These are phyloP conservation scores for Conidiobolus incongruus DNA, from an alignment of 371 early-diverging fungal species.

Conservation along the genomic window DNA sequence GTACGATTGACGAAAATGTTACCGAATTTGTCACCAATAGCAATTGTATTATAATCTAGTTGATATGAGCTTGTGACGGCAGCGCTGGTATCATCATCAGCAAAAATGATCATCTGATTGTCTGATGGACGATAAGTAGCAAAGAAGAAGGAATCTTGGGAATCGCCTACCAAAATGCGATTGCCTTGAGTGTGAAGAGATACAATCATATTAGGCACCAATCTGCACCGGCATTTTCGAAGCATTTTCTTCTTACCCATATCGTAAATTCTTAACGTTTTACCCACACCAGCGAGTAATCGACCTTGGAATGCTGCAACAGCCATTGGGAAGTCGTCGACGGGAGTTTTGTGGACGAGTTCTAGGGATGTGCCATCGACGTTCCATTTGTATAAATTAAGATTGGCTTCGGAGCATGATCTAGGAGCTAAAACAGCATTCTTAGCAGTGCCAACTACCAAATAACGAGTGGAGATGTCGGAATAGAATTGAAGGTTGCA, in stretches of 20 bases:
- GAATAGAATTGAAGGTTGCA: slow-evolving; percentile 40
- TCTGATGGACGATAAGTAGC: slow-evolving; percentile 44
- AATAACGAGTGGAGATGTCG: slow-evolving; percentile 25
- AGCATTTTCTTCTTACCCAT: slow-evolving; percentile 79
- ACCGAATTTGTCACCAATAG: slow-evolving; percentile 91
- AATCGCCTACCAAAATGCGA: slow-evolving; percentile 66
- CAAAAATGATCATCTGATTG: slow-evolving; percentile 67
- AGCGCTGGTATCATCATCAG: slow-evolving; percentile 84
- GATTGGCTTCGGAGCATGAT: slow-evolving; percentile 35
- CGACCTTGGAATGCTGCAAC: slow-evolving; percentile 73
- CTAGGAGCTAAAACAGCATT: slow-evolving; percentile 48
- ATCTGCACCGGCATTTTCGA: slow-evolving; percentile 55
- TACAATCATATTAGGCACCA: slow-evolving; percentile 50
- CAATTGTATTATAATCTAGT: slow-evolving; percentile 85
- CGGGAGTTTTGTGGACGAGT: slow-evolving; percentile 55
- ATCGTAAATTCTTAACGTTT: slow-evolving; percentile 73
- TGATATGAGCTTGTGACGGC: slow-evolving; percentile 56
- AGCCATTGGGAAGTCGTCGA: slow-evolving; percentile 72
- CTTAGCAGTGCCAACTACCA: slow-evolving; percentile 72
- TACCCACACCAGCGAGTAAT: slow-evolving; percentile 72
- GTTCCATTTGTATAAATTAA: slow-evolving; percentile 50
- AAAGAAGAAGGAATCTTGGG: slow-evolving; percentile 71
- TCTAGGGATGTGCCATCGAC: slow-evolving; percentile 36
- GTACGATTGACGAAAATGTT: slow-evolving; percentile 64
- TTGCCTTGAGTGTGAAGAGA: slow-evolving; percentile 60